These are phyloP conservation scores for Penstemon newberryi DNA, from an alignment of 257 asterid genomes.

Conservation along the genomic window DNA sequence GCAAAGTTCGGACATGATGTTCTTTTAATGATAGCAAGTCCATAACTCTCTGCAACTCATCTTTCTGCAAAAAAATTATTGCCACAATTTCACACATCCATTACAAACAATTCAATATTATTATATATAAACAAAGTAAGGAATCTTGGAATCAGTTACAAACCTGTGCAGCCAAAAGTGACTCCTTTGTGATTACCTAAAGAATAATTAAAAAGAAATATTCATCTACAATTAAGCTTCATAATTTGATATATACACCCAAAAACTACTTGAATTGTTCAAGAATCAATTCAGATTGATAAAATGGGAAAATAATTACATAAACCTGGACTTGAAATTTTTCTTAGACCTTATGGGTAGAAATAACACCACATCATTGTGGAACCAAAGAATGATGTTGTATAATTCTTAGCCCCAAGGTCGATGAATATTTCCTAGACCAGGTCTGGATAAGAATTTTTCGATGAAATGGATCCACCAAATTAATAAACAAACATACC, in stretches of 20 bases:
- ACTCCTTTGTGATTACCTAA: conserved; percentile 60
- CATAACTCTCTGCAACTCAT: conserved; percentile 50
- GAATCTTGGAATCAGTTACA: not conserved
- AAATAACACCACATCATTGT: too few species aligned
- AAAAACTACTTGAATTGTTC: not conserved
- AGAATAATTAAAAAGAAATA: conserved; percentile 14
- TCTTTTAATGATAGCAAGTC: conserved; percentile 54
- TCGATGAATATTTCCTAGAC: too few species aligned
- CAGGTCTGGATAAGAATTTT: too few species aligned
- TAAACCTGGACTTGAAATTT: too few species aligned
- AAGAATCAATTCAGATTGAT: not conserved
- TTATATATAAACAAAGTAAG: not conserved
- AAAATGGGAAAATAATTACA: too few species aligned
- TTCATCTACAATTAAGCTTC: not conserved
- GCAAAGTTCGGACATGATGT: conserved; percentile 58
- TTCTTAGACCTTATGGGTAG: too few species aligned
- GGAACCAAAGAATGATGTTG: too few species aligned
- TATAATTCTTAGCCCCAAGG: too few species aligned
- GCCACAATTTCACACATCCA: not conserved
- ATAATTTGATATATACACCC: not conserved
- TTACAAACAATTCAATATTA: not conserved
- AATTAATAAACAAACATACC: too few species aligned
- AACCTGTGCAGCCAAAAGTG: conserved; percentile 70
- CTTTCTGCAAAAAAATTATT: conserved; percentile 38
- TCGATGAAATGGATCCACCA: too few species aligned